These are phyloP conservation scores for Rehmannia glutinosa DNA, from an alignment of 257 asterid species.

Conservation along the genomic window DNA sequence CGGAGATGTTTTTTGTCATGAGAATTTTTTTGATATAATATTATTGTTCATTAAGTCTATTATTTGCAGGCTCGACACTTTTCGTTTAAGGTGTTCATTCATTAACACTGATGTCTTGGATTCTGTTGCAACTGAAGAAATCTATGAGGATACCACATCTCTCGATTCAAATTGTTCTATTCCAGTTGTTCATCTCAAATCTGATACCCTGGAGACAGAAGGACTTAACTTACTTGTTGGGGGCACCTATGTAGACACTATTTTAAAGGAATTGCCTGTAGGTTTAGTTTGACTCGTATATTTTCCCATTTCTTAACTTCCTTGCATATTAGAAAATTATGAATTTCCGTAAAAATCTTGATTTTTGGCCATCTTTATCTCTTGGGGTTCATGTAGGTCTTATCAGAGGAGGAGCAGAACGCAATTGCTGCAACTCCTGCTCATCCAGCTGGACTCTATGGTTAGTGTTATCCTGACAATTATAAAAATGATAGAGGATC, in stretches of 20 bases:
- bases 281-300: slow-evolving; percentile 10
- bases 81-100: slow-evolving; percentile 58
- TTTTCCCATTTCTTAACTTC: background rate
- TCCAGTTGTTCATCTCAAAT: slow-evolving; percentile 54
- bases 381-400: slow-evolving; percentile 47
- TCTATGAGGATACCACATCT: slow-evolving; percentile 36
- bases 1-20: background rate
- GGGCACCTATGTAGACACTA: slow-evolving; percentile 61
- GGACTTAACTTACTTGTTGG: slow-evolving; percentile 55
- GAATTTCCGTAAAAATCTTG: background rate
- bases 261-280: slow-evolving; percentile 84
- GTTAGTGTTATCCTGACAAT: slow-evolving; percentile 40
- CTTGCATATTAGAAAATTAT: background rate
- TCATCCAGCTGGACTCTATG: slow-evolving; percentile 86
- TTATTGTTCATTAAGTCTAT: background rate
- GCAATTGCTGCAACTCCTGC: slow-evolving; percentile 94
- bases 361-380: slow-evolving; percentile 10
- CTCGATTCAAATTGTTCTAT: slow-evolving; percentile 46
- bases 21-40: background rate
- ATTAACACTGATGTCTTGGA: slow-evolving; percentile 53
- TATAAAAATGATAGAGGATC: background rate
- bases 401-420: slow-evolving; percentile 89
- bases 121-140: slow-evolving; percentile 46
- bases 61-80: slow-evolving; percentile 43
- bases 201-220: slow-evolving; percentile 76